A percentile compares a stretch with the other conserved stretches of the same genome.
Evolutionary conservation across 2,329 filamentous ascomycete species (phyloP).

Genomic region (Penicillium expansum): DNA sequence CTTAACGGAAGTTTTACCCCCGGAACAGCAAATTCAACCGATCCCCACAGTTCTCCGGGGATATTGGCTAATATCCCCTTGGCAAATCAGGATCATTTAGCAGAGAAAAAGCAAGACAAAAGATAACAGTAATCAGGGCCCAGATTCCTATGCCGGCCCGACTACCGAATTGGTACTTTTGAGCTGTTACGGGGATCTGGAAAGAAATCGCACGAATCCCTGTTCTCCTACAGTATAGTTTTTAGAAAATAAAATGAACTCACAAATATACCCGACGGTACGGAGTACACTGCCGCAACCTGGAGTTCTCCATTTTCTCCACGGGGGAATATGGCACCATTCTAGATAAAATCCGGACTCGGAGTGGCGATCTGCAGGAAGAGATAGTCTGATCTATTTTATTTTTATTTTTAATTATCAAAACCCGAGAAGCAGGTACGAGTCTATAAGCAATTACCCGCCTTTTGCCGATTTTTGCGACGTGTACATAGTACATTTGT

Average conservation of each 20-base stretch:
- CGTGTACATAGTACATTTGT: background rate
- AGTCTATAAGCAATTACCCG: slow-evolving; percentile 14
- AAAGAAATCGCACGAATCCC: slow-evolving; percentile 4
- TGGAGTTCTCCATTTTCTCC: slow-evolving; percentile 14
- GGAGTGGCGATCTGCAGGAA: slow-evolving; percentile 16
- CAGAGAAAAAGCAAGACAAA: background rate
- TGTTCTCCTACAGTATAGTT: background rate
- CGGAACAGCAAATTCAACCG: slow-evolving; percentile 4
- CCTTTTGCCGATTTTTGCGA: slow-evolving; percentile 20
- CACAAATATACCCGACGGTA: background rate
- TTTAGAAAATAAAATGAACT: background rate
- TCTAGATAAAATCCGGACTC: slow-evolving; percentile 19
- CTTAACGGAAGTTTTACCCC: background rate
- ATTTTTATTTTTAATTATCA: background rate
- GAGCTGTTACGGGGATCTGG: background rate
- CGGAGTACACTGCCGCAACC: background rate
- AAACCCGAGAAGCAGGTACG: background rate
- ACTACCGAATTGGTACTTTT: background rate
- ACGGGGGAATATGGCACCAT: slow-evolving; percentile 22
- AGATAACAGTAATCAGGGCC: background rate
- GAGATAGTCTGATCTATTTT: background rate
- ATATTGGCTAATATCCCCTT: background rate
- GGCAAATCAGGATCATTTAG: background rate
- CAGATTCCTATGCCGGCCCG: background rate
- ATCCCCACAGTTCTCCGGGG: slow-evolving; percentile 2